Conservation (phyloP, 345 rosid species). For the Euphorbia lathyris region DNA sequence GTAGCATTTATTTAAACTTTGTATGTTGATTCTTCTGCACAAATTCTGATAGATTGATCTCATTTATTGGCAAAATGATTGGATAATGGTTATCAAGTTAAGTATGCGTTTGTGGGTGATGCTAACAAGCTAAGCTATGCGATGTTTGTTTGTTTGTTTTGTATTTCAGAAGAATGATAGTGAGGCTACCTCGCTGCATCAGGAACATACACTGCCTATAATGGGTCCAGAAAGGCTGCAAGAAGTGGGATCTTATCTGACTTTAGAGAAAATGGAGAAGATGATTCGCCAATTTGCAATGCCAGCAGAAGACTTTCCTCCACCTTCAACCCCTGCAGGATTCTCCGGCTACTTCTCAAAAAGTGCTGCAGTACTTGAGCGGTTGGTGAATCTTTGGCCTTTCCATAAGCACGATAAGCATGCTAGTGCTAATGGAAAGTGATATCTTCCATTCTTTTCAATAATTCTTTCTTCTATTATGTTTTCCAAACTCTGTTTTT, state of each 20-base stretch:
- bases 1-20: not conserved
- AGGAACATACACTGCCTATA: conserved; percentile 95
- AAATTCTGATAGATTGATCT: not conserved
- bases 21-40: not conserved
- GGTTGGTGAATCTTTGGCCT: conserved; percentile 36
- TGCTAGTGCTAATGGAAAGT: conserved; percentile 21
- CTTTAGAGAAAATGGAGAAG: conserved; percentile 89
- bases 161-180: conserved; percentile 55
- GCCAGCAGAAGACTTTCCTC: conserved; percentile 99
- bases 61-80: not conserved
- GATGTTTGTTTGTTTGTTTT: not conserved
- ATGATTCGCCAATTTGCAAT: conserved; percentile 92
- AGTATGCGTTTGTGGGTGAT: not conserved
- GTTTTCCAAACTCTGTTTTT: too few relatives aligned
- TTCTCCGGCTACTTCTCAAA: conserved; percentile 93
- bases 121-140: conserved; percentile 5
- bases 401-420: conserved; percentile 35
- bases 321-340: conserved; percentile 80
- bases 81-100: not conserved
- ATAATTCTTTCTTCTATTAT: not conserved
- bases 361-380: conserved; percentile 83
- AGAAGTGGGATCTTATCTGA: conserved; percentile 75
- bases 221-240: conserved; percentile 99
- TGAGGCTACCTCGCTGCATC: conserved; percentile 64
- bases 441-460: not conserved